Evolutionary conservation across 2,329 filamentous ascomycete genomes (phyloP).

Genomic region (Chaetomiaceae sp.): DNA sequence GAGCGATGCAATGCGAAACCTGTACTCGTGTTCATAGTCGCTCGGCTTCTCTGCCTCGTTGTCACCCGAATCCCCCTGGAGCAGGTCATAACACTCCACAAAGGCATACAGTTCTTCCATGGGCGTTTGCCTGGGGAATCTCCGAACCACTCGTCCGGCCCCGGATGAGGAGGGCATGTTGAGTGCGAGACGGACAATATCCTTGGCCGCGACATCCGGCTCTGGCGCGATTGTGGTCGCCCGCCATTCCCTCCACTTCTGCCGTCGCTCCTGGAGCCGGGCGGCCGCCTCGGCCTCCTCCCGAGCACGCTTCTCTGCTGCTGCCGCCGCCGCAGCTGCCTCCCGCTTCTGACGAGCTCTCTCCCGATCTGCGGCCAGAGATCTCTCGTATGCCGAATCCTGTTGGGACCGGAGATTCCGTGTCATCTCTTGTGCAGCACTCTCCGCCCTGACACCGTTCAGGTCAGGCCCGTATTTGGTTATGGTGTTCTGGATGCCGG

Average conservation of each 20-base stretch:
- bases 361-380: constrained; percentile 80
- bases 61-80: constrained; percentile 39
- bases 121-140: constrained; percentile 63
- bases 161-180: constrained; percentile 57
- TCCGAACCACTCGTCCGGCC: constrained; percentile 70
- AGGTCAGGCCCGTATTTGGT: constrained; percentile 72
- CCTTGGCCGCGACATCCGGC: constrained; percentile 57
- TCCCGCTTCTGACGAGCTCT: constrained; percentile 72
- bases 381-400: constrained; percentile 89
- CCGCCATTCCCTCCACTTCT: constrained; percentile 79
- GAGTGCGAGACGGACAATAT: constrained; percentile 65
- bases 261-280: constrained; percentile 39
- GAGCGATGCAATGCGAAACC: constrained; percentile 78
- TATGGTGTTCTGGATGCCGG: constrained; percentile 69
- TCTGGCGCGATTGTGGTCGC: constrained; percentile 62
- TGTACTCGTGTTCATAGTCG: constrained; percentile 73
- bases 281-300: constrained; percentile 58
- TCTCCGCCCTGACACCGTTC: constrained; percentile 66
- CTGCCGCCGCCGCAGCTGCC: constrained; percentile 65
- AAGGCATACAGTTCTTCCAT: constrained; percentile 94
- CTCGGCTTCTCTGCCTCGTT: constrained; percentile 50
- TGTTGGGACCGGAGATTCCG: constrained; percentile 80
- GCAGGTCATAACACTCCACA: constrained; percentile 78
- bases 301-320: constrained; percentile 58
- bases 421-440: constrained; percentile 75